Evolutionary conservation across 116 monocot species (phyloP).

Genomic region (Phalaenopsis hybrid): DNA sequence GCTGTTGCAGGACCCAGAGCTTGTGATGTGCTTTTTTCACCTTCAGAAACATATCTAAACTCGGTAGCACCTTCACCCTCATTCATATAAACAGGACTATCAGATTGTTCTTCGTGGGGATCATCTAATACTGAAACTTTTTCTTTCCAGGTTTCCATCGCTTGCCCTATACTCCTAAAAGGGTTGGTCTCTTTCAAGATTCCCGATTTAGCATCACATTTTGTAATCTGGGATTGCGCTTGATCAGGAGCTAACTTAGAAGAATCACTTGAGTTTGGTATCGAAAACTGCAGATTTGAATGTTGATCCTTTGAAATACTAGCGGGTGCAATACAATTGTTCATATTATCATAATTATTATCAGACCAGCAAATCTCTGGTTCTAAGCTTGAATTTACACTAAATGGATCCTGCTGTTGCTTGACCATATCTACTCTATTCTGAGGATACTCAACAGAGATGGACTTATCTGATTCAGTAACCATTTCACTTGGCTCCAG

Average conservation of each 20-base stretch:
- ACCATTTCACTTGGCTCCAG: slow-evolving; percentile 23
- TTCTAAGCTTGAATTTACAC: slow-evolving; percentile 16
- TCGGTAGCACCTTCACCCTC: slow-evolving; percentile 55
- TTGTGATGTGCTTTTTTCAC: slow-evolving; percentile 70
- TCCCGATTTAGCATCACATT: slow-evolving; percentile 14
- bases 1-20: slow-evolving; percentile 69
- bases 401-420: slow-evolving; percentile 9
- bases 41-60: slow-evolving; percentile 56
- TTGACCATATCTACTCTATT: slow-evolving; percentile 16
- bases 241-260: slow-evolving; percentile 32
- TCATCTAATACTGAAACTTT: slow-evolving; percentile 60
- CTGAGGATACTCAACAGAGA: slow-evolving; percentile 16
- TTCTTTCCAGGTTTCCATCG: slow-evolving; percentile 80
- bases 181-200: slow-evolving; percentile 55
- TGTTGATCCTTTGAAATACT: slow-evolving; percentile 24
- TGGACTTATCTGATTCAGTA: slow-evolving; percentile 18
- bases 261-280: slow-evolving; percentile 38
- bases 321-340: slow-evolving; percentile 30
- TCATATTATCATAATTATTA: slow-evolving; percentile 30
- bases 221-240: slow-evolving; percentile 19
- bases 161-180: slow-evolving; percentile 75
- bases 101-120: slow-evolving; percentile 32
- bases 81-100: slow-evolving; percentile 17
- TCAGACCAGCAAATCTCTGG: slow-evolving; percentile 33
- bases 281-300: slow-evolving; percentile 27